Percentiles rank a stretch among this genome's conserved stretches.
Conservation (phyloP, 768 basidiomycete genomes). For the Mycena polygramma region DNA sequence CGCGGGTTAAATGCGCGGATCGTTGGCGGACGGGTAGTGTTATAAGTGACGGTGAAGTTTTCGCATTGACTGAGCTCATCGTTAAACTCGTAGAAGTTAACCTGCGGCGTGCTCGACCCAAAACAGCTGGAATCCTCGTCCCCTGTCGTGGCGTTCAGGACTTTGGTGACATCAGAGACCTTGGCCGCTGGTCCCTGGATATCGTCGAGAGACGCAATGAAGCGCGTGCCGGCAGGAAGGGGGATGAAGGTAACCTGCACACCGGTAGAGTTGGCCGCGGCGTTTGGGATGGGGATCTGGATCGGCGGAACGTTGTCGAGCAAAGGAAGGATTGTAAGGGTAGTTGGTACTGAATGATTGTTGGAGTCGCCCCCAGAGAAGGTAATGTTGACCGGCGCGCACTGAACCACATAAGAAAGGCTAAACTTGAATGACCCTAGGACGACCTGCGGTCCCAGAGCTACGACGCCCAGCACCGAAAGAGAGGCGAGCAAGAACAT, state of each 20-base stretch:
- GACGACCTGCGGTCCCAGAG: constrained; percentile 57
- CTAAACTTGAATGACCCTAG: constrained; percentile 52
- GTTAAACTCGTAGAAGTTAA: constrained; percentile 49
- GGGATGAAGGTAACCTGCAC: constrained; percentile 66
- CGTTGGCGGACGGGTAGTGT: constrained; percentile 48
- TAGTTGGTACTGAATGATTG: constrained; percentile 52
- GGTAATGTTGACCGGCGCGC: constrained; percentile 61
- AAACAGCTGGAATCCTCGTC: neutral
- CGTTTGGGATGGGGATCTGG: constrained; percentile 58
- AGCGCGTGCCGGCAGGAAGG: constrained; percentile 59
- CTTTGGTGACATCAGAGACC: constrained; percentile 62
- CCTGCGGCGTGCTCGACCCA: constrained; percentile 22
- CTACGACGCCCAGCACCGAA: constrained; percentile 48
- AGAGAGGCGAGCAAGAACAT: constrained; percentile 46
- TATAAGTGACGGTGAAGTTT: constrained; percentile 59
- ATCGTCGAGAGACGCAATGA: constrained; percentile 70
- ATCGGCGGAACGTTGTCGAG: constrained; percentile 58
- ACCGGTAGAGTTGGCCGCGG: constrained; percentile 53
- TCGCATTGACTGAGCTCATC: constrained; percentile 61
- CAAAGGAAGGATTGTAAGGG: constrained; percentile 67
- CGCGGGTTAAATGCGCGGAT: constrained; percentile 56
- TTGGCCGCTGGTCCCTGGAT: constrained; percentile 53
- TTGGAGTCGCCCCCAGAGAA: constrained; percentile 57
- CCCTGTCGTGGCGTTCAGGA: constrained; percentile 58
- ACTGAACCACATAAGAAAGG: constrained; percentile 64